Evolutionary conservation across 2,329 filamentous ascomycete genomes (phyloP).

Genomic region (Parascedosporium putredinis): DNA sequence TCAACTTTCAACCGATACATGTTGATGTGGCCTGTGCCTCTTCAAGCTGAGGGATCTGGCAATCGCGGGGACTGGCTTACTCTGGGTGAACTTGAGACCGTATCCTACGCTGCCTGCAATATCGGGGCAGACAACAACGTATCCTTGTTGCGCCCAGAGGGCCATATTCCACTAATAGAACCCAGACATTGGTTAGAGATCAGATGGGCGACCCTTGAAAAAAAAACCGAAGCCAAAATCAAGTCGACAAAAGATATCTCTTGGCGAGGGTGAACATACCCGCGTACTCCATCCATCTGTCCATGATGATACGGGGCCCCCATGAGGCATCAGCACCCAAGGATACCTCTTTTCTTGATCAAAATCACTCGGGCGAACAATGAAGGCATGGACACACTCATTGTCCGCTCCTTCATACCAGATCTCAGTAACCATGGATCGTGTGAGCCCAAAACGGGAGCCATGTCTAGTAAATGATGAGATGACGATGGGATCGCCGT

Average conservation of each 20-base stretch:
- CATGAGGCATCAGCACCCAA: slow-evolving; percentile 26
- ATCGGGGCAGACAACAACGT: slow-evolving; percentile 48
- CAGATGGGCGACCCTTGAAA: too few species aligned
- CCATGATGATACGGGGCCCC: slow-evolving; percentile 34
- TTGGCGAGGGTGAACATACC: slow-evolving; percentile 22
- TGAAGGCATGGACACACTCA: slow-evolving; percentile 26
- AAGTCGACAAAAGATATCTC: too few species aligned
- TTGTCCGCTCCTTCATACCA: slow-evolving; percentile 28
- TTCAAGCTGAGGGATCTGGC: too few species aligned
- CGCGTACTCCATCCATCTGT: slow-evolving; percentile 40
- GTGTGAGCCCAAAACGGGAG: slow-evolving; percentile 21
- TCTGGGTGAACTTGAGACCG: slow-evolving; percentile 30
- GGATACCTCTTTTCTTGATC: slow-evolving; percentile 26
- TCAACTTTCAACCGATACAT: too few species aligned
- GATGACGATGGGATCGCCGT: background rate
- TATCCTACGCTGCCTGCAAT: slow-evolving; percentile 48
- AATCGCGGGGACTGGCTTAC: too few species aligned
- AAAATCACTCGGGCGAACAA: slow-evolving; percentile 27
- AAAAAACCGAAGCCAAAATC: too few species aligned
- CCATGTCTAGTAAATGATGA: slow-evolving; percentile 14
- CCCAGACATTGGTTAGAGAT: too few species aligned
- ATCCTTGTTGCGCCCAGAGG: slow-evolving; percentile 50
- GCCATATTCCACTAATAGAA: slow-evolving; percentile 45
- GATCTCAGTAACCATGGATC: slow-evolving; percentile 27
- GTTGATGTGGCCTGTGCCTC: too few species aligned